Evolutionary conservation across 108 stramenopile species (phyloP).

Genomic region (Cyclotella kingstonii): DNA sequence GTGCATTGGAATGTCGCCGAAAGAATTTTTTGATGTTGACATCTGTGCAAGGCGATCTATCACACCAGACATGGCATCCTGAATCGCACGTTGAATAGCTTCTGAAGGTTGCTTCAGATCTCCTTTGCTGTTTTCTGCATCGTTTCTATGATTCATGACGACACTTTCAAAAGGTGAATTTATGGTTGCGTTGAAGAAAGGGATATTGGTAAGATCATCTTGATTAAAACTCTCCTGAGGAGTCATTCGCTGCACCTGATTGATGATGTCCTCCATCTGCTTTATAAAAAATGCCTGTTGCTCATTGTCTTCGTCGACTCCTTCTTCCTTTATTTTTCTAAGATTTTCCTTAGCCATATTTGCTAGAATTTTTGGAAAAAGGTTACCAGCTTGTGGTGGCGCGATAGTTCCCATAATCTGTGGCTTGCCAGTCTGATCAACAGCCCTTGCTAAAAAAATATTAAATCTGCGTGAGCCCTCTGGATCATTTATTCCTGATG

Average conservation of each 20-base stretch:
- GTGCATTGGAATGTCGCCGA: slow-evolving; percentile 54
- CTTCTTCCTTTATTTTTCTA: slow-evolving; percentile 36
- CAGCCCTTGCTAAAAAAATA: slow-evolving; percentile 81
- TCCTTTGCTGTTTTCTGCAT: neutral
- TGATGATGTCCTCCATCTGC: slow-evolving; percentile 46
- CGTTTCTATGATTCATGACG: slow-evolving; percentile 23
- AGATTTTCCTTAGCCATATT: slow-evolving; percentile 73
- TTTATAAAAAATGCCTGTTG: slow-evolving; percentile 46
- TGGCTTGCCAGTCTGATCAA: slow-evolving; percentile 65
- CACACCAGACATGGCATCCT: slow-evolving; percentile 75
- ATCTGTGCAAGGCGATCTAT: slow-evolving; percentile 74
- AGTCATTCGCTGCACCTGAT: slow-evolving; percentile 40
- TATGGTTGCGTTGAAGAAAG: slow-evolving; percentile 84
- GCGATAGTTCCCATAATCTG: slow-evolving; percentile 87
- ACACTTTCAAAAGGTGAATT: slow-evolving; percentile 42
- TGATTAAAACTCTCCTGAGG: slow-evolving; percentile 30
- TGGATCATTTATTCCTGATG: slow-evolving; percentile 86
- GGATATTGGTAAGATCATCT: slow-evolving; percentile 41
- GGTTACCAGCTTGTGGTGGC: slow-evolving; percentile 84
- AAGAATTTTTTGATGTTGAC: slow-evolving; percentile 18
- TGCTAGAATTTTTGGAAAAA: slow-evolving; percentile 84
- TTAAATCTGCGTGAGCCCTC: slow-evolving; percentile 89
- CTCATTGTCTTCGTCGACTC: slow-evolving; percentile 41
- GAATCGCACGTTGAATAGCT: slow-evolving; percentile 67
- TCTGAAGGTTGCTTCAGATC: slow-evolving; percentile 55